Conservation (phyloP, 78 protist species). For the Planoprotostelium fungivorum region DNA sequence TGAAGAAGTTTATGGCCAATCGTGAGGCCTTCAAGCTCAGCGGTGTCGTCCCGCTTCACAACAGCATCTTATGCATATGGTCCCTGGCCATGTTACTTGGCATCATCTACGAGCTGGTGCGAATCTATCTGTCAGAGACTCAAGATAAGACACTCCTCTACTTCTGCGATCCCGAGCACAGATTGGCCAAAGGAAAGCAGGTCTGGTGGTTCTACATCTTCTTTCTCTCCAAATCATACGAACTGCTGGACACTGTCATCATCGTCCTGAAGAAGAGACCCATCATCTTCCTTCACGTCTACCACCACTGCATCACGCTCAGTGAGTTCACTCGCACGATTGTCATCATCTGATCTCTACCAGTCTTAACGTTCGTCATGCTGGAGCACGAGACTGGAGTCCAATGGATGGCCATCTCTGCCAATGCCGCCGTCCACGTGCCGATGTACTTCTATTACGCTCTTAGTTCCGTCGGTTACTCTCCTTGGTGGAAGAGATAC, state of each 20-base stretch:
- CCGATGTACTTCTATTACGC: slow-evolving; percentile 62
- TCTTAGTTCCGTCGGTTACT: slow-evolving; percentile 16
- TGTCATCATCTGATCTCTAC: background rate
- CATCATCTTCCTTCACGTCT: slow-evolving; percentile 64
- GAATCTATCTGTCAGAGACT: background rate
- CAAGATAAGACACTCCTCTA: slow-evolving; percentile 14
- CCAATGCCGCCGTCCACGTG: slow-evolving; percentile 70
- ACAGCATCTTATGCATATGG: slow-evolving; percentile 43
- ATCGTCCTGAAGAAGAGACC: slow-evolving; percentile 58
- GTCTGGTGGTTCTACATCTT: slow-evolving; percentile 56
- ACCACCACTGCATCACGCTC: slow-evolving; percentile 65
- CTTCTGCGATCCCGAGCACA: slow-evolving; percentile 26
- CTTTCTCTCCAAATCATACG: slow-evolving; percentile 73
- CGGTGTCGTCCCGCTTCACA: slow-evolving; percentile 24
- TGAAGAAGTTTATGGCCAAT: slow-evolving; percentile 37
- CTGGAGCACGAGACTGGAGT: slow-evolving; percentile 19
- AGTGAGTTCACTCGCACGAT: slow-evolving; percentile 12
- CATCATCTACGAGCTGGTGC: slow-evolving; percentile 27
- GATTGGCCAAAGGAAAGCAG: slow-evolving; percentile 24
- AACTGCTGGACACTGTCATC: slow-evolving; percentile 74
- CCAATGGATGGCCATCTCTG: slow-evolving; percentile 40
- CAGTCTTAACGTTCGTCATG: slow-evolving; percentile 18
- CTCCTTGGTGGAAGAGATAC: slow-evolving; percentile 68
- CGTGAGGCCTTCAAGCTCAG: slow-evolving; percentile 33
- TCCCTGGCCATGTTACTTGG: slow-evolving; percentile 54